Base-by-base conservation (phyloP, 1,139 yeast species). In the Suhomyces atakaporum region DNA sequence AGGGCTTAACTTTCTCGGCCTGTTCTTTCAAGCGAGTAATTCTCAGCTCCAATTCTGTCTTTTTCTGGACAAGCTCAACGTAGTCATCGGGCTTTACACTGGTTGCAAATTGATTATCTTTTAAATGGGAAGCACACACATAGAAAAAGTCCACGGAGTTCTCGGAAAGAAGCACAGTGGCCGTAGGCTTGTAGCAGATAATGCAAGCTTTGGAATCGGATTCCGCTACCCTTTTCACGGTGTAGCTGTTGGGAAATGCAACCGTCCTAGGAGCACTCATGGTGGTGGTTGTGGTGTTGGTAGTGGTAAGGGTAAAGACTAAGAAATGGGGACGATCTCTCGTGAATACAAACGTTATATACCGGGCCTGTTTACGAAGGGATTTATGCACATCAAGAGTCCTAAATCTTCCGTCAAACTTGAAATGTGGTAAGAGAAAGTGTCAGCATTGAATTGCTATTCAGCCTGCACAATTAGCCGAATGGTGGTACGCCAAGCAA, bases 151-250 rank as follows among this genome's bases (percentile, higher is more conserved):
- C 92, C 3, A 68, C 62, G 49, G 71, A 59, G 39, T 63, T 65
- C 2, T 60, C 60, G 2, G 81, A 66, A n/a, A 82, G 70, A 24
- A 85, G 60, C 2, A 85, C 95, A 0, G 76, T 67, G 1, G 69
- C 47, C 0, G 87, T 65, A 2, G 92, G 87, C 46, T 80, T 81
- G 53, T 69, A 81, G 60, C 95, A 86, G 21, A 85, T 66, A 29
- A 65, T 52, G 50, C 95, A 85, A 0, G 90, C 69, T 49, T 75
- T 75, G 35, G 76, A 52, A 39, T 73, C 77, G n/a, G 67, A 46
- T 3, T 67, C 68, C 0, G 87, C 80, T 2, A 85, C 94, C 34
- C 63, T 63, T 31, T 87, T 64, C 9, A 69, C 56, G 23, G 61
- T 66, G 54, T 82, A 82, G n/a, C 60, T 57, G 54, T 81, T 81